phyloP scores from a whole-genome alignment of 257 asterid species.

The Salvia splendens region DNA sequence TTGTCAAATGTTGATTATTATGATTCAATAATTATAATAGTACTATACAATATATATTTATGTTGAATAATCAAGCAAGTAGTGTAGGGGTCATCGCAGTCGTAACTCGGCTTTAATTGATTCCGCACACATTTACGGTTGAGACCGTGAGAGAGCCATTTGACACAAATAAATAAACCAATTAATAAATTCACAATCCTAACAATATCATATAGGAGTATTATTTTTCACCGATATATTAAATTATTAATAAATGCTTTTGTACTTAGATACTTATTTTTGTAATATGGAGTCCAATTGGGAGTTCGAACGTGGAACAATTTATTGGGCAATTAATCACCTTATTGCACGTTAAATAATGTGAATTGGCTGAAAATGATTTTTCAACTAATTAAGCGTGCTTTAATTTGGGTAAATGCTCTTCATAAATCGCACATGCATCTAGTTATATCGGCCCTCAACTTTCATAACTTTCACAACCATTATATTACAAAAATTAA shows the following conservation, averaged over 20 bases:
- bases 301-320: background rate
- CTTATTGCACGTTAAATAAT: background rate
- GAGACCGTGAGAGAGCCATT: background rate
- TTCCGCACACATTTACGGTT: slow-evolving; percentile 22
- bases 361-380: slow-evolving; percentile 12
- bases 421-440: slow-evolving; percentile 22
- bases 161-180: background rate
- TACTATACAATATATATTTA: too few relatives aligned
- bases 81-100: slow-evolving; percentile 9
- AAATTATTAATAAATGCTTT: too few relatives aligned
- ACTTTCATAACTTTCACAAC: background rate
- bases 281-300: background rate
- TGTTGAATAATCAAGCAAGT: background rate
- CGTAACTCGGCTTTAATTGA: background rate
- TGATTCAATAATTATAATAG: too few relatives aligned
- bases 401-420: slow-evolving; percentile 17
- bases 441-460: slow-evolving; percentile 12
- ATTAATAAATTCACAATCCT: too few relatives aligned
- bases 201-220: too few relatives aligned
- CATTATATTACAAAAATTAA: too few relatives aligned
- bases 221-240: too few relatives aligned
- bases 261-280: too few relatives aligned
- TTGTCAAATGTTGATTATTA: too few relatives aligned
- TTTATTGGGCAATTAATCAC: slow-evolving; percentile 4
- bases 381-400: slow-evolving; percentile 13